A percentile compares a stretch with the other conserved stretches of the same genome.
These are phyloP conservation scores for Plasmodium gaboni DNA, from an alignment of 169 alveolate species.

Conservation along the genomic window DNA sequence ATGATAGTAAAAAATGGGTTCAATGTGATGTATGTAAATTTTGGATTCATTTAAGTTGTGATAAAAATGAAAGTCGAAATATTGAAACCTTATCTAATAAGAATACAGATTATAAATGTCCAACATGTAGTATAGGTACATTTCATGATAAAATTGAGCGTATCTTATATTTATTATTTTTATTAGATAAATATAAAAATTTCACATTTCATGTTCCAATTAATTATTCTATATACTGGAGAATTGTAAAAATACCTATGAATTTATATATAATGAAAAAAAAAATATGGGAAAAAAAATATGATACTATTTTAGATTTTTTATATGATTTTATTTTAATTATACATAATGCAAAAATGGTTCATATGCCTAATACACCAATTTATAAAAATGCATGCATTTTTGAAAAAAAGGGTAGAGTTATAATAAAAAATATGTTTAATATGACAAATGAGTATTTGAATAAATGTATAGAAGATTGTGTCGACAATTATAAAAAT, in stretches of 20 bases:
- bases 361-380: slow-evolving; percentile 85
- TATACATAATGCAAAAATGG: slow-evolving; percentile 81
- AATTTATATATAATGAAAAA: slow-evolving; percentile 78
- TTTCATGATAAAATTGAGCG: slow-evolving; percentile 77
- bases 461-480: slow-evolving; percentile 34
- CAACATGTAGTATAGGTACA: slow-evolving; percentile 80
- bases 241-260: slow-evolving; percentile 86
- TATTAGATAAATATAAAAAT: slow-evolving; percentile 79
- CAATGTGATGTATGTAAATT: slow-evolving; percentile 89
- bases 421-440: slow-evolving; percentile 71
- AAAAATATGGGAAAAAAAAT: slow-evolving; percentile 80
- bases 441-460: slow-evolving; percentile 54
- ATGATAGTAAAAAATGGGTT: slow-evolving; percentile 80
- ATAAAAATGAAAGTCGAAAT: slow-evolving; percentile 78
- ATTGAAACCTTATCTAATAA: slow-evolving; percentile 74
- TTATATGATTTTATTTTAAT: slow-evolving; percentile 78
- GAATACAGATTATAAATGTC: slow-evolving; percentile 80
- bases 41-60: slow-evolving; percentile 90
- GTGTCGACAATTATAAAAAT: slow-evolving; percentile 30
- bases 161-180: slow-evolving; percentile 80
- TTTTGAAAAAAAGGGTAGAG: slow-evolving; percentile 80
- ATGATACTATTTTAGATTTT: slow-evolving; percentile 77
- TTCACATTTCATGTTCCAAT: slow-evolving; percentile 85
- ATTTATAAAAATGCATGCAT: slow-evolving; percentile 79
- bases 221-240: slow-evolving; percentile 82